A percentile compares a stretch with the other conserved stretches of the same genome.
Conservation (phyloP, 352 stramenopile genomes). For the Pelagophyceae sp. region DNA sequence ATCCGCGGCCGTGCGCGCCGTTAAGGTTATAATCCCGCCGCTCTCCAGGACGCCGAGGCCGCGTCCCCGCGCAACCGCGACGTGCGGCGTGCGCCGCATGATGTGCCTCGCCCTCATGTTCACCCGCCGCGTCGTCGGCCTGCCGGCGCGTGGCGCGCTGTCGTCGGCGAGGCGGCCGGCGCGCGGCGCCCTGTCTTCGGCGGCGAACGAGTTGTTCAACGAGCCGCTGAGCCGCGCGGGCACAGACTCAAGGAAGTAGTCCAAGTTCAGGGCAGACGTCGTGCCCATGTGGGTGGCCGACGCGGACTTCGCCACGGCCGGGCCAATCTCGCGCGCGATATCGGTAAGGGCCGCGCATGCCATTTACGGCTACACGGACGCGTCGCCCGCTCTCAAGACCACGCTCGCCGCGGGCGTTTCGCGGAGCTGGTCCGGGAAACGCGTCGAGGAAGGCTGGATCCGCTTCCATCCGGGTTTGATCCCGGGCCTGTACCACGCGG, state of each 20-base stretch:
- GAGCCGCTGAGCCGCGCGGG: not conserved
- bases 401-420: constrained; percentile 13
- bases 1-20: too few relatives aligned
- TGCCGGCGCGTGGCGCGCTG: too few relatives aligned
- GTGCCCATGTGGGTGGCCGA: constrained; percentile 31
- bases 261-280: constrained; percentile 16
- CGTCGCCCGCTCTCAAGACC: constrained; percentile 2
- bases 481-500: constrained; percentile 25
- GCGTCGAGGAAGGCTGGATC: not conserved
- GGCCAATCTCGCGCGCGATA: constrained; percentile 11
- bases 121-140: too few relatives aligned
- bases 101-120: too few relatives aligned
- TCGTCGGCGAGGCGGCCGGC: too few relatives aligned
- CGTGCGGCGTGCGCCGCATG: too few relatives aligned
- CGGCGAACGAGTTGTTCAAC: too few relatives aligned
- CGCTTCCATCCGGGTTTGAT: constrained; percentile 27
- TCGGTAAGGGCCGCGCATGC: constrained; percentile 5
- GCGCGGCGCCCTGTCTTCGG: too few relatives aligned
- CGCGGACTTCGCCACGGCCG: constrained; percentile 22
- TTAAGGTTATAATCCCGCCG: too few relatives aligned
- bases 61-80: too few relatives aligned
- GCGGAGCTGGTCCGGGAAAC: not conserved
- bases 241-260: not conserved
- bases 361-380: constrained; percentile 27
- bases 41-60: too few relatives aligned